Conservation (phyloP, 1,284 basidiomycete genomes). For the Marasmius tenuissimus region DNA sequence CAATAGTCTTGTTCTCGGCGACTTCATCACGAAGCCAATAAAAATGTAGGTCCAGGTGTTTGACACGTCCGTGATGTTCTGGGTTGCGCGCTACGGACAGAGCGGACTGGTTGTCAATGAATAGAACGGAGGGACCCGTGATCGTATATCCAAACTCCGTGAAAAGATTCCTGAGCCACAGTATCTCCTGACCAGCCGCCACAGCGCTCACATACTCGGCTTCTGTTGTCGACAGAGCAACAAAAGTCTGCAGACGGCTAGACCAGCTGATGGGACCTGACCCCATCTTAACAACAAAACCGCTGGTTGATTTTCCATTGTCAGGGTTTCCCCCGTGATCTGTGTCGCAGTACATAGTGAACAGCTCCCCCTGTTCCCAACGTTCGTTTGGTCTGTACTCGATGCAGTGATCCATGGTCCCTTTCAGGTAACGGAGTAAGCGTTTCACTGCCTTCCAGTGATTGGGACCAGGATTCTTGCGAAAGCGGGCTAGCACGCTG, state of each 20-base stretch:
- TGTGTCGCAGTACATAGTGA: constrained; percentile 18
- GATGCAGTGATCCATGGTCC: constrained; percentile 17
- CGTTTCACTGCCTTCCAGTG: constrained; percentile 29
- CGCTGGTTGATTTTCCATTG: constrained; percentile 24
- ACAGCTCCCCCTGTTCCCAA: neutral
- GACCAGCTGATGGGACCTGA: constrained; percentile 37
- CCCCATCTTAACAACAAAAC: constrained; percentile 23
- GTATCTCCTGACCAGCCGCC: constrained; percentile 30
- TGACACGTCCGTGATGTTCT: constrained; percentile 25
- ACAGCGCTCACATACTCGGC: constrained; percentile 40
- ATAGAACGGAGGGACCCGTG: constrained; percentile 18
- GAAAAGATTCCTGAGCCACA: constrained; percentile 36
- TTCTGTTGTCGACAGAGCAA: constrained; percentile 40
- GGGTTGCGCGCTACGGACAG: constrained; percentile 4
- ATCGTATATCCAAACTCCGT: constrained; percentile 24
- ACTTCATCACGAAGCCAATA: constrained; percentile 36
- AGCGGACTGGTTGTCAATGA: constrained; percentile 9
- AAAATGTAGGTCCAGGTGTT: constrained; percentile 36
- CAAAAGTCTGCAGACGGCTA: constrained; percentile 33
- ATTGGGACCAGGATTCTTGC: constrained; percentile 18
- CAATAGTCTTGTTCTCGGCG: constrained; percentile 18
- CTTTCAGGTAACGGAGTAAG: constrained; percentile 27
- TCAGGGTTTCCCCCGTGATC: constrained; percentile 24
- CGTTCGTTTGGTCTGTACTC: constrained; percentile 21
- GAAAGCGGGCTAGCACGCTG: constrained; percentile 22